A percentile compares a stretch with the other conserved stretches of the same genome.
Evolutionary conservation across 331 rosid genomes (phyloP).

Genomic region (Quercus tomentella): DNA sequence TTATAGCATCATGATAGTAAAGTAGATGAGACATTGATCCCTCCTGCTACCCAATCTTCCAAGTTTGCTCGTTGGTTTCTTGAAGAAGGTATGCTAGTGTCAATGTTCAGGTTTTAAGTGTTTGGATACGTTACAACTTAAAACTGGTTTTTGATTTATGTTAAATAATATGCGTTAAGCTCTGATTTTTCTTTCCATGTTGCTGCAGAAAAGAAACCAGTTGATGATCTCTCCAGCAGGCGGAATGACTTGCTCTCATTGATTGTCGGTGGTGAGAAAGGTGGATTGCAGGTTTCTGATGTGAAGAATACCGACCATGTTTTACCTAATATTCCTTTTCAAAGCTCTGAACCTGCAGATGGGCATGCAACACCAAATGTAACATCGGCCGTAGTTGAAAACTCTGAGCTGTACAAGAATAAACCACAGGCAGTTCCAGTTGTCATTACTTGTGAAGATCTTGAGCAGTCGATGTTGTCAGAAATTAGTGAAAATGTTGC

Average conservation of each 20-base stretch:
- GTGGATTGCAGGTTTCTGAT: conserved; percentile 38
- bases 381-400: conserved; percentile 30
- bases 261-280: conserved; percentile 73
- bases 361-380: conserved; percentile 33
- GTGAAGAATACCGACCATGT: conserved; percentile 30
- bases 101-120: conserved; percentile 15
- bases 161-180: conserved; percentile 7
- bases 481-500: conserved; percentile 53
- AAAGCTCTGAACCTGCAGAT: conserved; percentile 39
- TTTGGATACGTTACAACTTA: conserved; percentile 16
- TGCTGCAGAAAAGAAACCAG: conserved; percentile 63
- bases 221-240: conserved; percentile 43
- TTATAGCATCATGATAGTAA: conserved; percentile 42
- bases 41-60: conserved; percentile 63
- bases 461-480: conserved; percentile 83
- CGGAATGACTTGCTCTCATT: conserved; percentile 77
- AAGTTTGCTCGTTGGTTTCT: conserved; percentile 88
- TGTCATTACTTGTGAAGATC: conserved; percentile 91
- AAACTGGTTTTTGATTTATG: conserved; percentile 3
- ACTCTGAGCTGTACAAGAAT: conserved; percentile 44
- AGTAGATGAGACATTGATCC: conserved; percentile 56
- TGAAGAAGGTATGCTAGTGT: conserved; percentile 67
- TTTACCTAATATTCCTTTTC: conserved; percentile 38
- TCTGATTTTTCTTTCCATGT: conserved; percentile 2
- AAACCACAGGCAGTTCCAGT: conserved; percentile 55